These are phyloP conservation scores for Candida pseudoglaebosa DNA, from an alignment of 805 yeast genomes.

Conservation along the genomic window DNA sequence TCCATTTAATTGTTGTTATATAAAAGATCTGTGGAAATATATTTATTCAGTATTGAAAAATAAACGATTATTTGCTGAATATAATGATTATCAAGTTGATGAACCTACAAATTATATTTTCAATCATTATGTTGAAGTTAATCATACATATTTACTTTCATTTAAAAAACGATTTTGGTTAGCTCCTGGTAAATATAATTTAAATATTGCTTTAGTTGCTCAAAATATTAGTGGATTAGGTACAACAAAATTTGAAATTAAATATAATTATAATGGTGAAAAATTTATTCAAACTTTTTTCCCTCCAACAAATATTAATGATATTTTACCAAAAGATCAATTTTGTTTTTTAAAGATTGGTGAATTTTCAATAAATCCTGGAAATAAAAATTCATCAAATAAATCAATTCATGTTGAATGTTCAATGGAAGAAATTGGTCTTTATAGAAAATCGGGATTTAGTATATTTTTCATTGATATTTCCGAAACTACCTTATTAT, in stretches of 20 bases:
- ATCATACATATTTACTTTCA: slow-evolving; percentile 47
- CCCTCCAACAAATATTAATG: slow-evolving; percentile 56
- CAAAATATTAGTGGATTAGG: slow-evolving; percentile 55
- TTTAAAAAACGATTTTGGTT: slow-evolving; percentile 43
- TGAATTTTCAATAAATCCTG: slow-evolving; percentile 34
- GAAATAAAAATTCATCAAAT: slow-evolving; percentile 7
- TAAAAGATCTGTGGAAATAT: slow-evolving; percentile 54
- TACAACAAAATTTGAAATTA: slow-evolving; percentile 51
- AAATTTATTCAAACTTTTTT: slow-evolving; percentile 38
- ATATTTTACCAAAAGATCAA: slow-evolving; percentile 50
- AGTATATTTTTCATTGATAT: slow-evolving; percentile 43
- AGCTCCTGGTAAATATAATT: slow-evolving; percentile 47
- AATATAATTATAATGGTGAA: slow-evolving; percentile 23
- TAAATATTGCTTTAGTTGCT: slow-evolving; percentile 50
- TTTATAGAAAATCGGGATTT: slow-evolving; percentile 50
- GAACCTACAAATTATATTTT: slow-evolving; percentile 44
- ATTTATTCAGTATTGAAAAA: slow-evolving; percentile 49
- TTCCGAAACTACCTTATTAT: slow-evolving; percentile 35
- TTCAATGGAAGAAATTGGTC: slow-evolving; percentile 54
- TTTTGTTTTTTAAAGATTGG: slow-evolving; percentile 51
- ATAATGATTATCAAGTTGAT: slow-evolving; percentile 40
- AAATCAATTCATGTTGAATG: slow-evolving; percentile 27
- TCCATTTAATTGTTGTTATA: slow-evolving; percentile 24
- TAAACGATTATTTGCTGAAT: slow-evolving; percentile 50
- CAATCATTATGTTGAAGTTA: slow-evolving; percentile 45